These are phyloP conservation scores for Neurospora sp. DNA, from an alignment of 495 filamentous ascomycete genomes.

Conservation along the genomic window DNA sequence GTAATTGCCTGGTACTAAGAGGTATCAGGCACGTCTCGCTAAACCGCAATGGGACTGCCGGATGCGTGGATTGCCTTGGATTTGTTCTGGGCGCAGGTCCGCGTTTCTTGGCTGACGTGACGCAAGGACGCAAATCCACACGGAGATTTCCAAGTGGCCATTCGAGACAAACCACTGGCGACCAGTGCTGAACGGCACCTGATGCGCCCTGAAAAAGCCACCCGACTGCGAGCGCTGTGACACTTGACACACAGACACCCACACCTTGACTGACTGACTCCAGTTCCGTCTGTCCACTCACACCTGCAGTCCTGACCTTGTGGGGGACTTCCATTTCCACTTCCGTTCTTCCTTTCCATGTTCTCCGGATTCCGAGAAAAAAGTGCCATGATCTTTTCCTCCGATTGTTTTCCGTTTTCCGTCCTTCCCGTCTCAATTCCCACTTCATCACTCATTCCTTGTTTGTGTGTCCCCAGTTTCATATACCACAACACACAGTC, in stretches of 20 bases:
- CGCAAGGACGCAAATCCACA: not conserved
- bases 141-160: not conserved
- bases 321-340: not conserved
- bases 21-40: not conserved
- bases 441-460: not conserved
- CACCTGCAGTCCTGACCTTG: not conserved
- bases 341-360: not conserved
- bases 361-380: not conserved
- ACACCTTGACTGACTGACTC: not conserved
- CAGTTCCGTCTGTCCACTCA: not conserved
- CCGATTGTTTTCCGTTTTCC: not conserved
- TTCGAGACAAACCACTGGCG: not conserved
- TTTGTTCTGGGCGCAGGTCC: not conserved
- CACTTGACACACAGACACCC: not conserved
- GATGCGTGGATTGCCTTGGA: not conserved
- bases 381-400: not conserved
- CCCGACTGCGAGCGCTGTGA: not conserved
- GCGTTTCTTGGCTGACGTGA: not conserved
- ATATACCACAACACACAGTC: too few species aligned
- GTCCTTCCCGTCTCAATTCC: not conserved
- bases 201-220: not conserved
- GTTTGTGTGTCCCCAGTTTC: not conserved
- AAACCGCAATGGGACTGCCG: not conserved
- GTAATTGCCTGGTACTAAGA: not conserved
- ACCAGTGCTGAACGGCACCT: not conserved